These are phyloP conservation scores for Chaetomium olivaceum DNA, from an alignment of 2,329 filamentous ascomycete species.

Conservation along the genomic window DNA sequence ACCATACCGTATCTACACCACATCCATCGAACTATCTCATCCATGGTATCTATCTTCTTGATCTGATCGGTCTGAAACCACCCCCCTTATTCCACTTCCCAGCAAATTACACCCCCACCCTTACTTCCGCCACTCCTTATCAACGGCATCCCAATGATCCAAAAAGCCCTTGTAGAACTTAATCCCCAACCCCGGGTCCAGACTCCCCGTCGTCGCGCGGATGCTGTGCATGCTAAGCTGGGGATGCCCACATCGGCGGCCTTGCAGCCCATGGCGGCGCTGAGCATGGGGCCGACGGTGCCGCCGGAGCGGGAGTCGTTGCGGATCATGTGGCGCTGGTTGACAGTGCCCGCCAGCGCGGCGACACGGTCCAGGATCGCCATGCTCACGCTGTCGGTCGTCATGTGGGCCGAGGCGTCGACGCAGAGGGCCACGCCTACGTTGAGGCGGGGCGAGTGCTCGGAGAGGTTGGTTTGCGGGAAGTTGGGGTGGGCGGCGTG, in stretches of 20 bases:
- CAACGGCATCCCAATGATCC: slow-evolving; percentile 81
- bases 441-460: slow-evolving; percentile 86
- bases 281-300: slow-evolving; percentile 92
- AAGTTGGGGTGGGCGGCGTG: slow-evolving; percentile 97
- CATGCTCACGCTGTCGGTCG: slow-evolving; percentile 83
- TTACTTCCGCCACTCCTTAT: slow-evolving; percentile 65
- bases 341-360: slow-evolving; percentile 66
- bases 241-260: slow-evolving; percentile 83
- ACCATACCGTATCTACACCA: neutral
- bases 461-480: slow-evolving; percentile 74
- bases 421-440: slow-evolving; percentile 77
- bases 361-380: slow-evolving; percentile 78
- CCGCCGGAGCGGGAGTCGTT: slow-evolving; percentile 89
- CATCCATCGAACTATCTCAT: neutral
- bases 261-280: slow-evolving; percentile 74
- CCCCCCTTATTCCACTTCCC: neutral
- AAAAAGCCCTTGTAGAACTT: slow-evolving; percentile 88
- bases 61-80: neutral
- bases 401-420: slow-evolving; percentile 94
- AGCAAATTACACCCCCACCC: neutral
- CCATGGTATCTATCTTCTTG: neutral
- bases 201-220: slow-evolving; percentile 78
- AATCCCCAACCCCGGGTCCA: slow-evolving; percentile 86
- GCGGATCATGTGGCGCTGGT: slow-evolving; percentile 92
- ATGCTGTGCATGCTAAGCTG: slow-evolving; percentile 95